Evolutionary conservation across 2,329 filamentous ascomycete species (phyloP), one percentile per base, ranked within the genome.

Genomic region (Penicillium olsonii): DNA sequence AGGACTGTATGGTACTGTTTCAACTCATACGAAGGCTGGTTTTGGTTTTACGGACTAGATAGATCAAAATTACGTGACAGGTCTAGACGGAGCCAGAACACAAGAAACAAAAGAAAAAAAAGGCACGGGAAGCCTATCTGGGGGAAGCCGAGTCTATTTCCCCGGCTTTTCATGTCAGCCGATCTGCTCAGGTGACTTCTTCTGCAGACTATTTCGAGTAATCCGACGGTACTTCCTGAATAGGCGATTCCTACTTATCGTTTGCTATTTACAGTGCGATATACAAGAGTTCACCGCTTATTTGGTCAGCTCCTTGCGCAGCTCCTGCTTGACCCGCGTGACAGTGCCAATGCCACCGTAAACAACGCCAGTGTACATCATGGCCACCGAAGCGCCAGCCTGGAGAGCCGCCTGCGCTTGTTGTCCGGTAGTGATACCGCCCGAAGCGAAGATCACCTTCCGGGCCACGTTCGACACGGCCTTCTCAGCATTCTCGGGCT

Each of bases 361-460:
- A 41, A 84, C 79, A 59, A 88, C 70, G 4, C 83, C 87, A 0
- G 94, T 99, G 70, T 97, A 97, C 44, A 96, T 79, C 84, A 95
- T 94, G 2, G 90, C 91, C 12, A 95, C 85, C 61, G 87, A 92
- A 0, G 94, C 94, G 8, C 94, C 94, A 0, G 92, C 91, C 59
- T 95, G 88, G 41, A 97, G 78, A 6, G 92, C 83, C 72, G 88
- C 80, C 12, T 89, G 75, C 8, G 90, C 95, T 73, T 97, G 87
- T 55, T 87, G 80, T 4, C 94, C 94, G 57, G 87, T 92, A 1
- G 88, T 94, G 65, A 99, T 92, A 15, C 94, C 94, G 1, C 94
- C 94, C 0, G 90, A 94, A 0, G 92, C 92, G 67, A 97, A 97
- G 53, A 99, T 87, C 44, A 91, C 85, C 73, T 96, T 96, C 38